A percentile compares a stretch with the other conserved stretches of the same genome.
phyloP scores from a whole-genome alignment of 352 stramenopile species.

The Pythium folliculosum region DNA sequence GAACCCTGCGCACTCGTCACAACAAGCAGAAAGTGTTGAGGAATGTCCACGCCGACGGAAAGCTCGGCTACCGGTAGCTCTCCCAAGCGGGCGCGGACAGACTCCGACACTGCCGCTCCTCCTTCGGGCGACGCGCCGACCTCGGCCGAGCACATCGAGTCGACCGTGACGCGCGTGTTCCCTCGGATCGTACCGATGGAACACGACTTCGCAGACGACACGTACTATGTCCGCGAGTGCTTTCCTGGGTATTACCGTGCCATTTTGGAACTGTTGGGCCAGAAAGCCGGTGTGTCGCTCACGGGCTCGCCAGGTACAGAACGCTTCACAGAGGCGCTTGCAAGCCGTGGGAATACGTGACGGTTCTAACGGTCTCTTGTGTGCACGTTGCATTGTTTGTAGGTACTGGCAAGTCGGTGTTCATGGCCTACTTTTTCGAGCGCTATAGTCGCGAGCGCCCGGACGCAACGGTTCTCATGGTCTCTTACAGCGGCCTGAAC shows the following conservation, averaged over 20 bases:
- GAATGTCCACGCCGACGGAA: too few species aligned
- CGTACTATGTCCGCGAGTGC: neutral
- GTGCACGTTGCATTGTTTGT: neutral
- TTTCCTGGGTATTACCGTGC: neutral
- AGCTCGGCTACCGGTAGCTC: too few species aligned
- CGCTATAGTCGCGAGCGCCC: conserved; percentile 1
- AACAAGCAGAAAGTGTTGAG: too few species aligned
- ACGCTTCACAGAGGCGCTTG: too few species aligned
- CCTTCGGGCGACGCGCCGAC: neutral
- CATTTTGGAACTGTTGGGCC: neutral
- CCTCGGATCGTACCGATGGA: neutral
- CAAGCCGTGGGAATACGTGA: too few species aligned
- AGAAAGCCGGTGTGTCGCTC: neutral
- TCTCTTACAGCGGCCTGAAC: neutral
- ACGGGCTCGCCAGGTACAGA: neutral
- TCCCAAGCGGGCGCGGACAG: neutral
- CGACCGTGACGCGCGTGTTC: neutral
- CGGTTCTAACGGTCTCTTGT: neutral
- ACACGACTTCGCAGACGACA: neutral
- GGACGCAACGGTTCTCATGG: neutral
- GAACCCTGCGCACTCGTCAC: too few species aligned
- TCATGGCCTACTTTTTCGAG: conserved; percentile 19
- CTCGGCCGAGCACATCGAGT: neutral
- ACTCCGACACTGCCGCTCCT: neutral
- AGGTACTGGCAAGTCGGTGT: conserved; percentile 14